Conservation (phyloP, 805 yeast species). For the Starmera quercuum region DNA sequence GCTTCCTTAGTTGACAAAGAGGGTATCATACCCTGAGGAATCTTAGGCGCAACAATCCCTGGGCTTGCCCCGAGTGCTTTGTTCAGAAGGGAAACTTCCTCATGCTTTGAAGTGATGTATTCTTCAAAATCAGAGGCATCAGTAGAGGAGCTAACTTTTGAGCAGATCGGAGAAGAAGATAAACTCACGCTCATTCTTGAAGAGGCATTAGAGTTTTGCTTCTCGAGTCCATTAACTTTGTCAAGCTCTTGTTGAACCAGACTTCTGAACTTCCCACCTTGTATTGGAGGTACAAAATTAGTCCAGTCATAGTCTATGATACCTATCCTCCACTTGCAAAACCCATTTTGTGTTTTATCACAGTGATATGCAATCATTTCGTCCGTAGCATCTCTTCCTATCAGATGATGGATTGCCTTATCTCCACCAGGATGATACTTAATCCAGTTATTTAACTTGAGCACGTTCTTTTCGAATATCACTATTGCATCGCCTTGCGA, state of each 20-base stretch:
- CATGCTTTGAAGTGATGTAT: neutral
- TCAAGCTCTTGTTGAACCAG: conserved; percentile 19
- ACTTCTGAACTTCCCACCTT: conserved; percentile 54
- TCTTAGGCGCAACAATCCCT: conserved; percentile 33
- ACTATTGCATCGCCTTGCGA: conserved; percentile 65
- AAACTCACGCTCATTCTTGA: neutral
- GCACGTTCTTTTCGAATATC: conserved; percentile 51
- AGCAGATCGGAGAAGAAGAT: neutral
- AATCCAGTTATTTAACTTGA: conserved; percentile 67
- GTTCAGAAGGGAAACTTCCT: neutral
- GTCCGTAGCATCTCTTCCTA: conserved; percentile 86
- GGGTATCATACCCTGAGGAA: conserved; percentile 41
- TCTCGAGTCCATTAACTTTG: neutral
- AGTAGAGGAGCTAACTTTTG: conserved; percentile 5
- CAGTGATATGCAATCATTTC: conserved; percentile 83
- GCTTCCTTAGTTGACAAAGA: conserved; percentile 26
- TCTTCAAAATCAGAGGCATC: conserved; percentile 13
- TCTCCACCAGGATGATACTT: conserved; percentile 84
- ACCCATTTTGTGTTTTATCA: conserved; percentile 43
- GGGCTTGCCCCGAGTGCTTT: neutral
- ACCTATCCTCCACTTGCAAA: conserved; percentile 61
- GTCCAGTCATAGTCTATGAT: conserved; percentile 57
- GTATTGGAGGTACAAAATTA: conserved; percentile 80
- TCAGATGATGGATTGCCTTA: conserved; percentile 73
- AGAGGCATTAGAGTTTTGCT: neutral